Evolutionary conservation across 1,139 yeast species (phyloP).

Genomic region (Geotrichum restrictum): DNA sequence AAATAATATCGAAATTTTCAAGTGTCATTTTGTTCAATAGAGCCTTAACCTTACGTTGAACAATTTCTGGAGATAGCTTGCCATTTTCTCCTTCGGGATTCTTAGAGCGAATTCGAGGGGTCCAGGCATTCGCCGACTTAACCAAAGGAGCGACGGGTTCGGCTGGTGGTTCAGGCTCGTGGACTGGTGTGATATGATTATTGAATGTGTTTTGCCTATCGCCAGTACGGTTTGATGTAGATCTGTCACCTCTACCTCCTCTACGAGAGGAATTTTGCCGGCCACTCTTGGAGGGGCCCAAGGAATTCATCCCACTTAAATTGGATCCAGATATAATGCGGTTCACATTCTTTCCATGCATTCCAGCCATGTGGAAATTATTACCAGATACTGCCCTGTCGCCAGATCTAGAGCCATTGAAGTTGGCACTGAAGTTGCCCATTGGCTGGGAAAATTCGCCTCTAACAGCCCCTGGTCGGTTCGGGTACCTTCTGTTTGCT

Average conservation of each 20-base stretch:
- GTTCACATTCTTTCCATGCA: conserved; percentile 30
- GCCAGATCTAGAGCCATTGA: conserved; percentile 29
- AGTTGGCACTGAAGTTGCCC: conserved; percentile 35
- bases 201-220: conserved; percentile 33
- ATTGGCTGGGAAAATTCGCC: conserved; percentile 34
- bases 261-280: conserved; percentile 56
- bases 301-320: background rate
- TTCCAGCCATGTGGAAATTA: conserved; percentile 22
- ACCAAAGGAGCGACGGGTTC: conserved; percentile 44
- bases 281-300: conserved; percentile 31
- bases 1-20: conserved; percentile 81
- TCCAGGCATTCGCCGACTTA: conserved; percentile 87
- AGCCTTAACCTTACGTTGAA: conserved; percentile 82
- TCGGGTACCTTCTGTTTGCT: conserved; percentile 12
- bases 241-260: conserved; percentile 41
- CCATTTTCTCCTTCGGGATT: conserved; percentile 42
- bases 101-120: conserved; percentile 54
- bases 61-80: conserved; percentile 64
- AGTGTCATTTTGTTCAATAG: conserved; percentile 88
- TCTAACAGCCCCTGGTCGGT: conserved; percentile 23
- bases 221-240: conserved; percentile 34
- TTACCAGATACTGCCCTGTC: conserved; percentile 20
- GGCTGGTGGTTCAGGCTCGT: conserved; percentile 29
- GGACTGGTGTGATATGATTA: conserved; percentile 11
- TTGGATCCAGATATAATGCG: conserved; percentile 29